Conservation (phyloP, 2,329 filamentous ascomycete species). For the Samsoniella hepiali region DNA sequence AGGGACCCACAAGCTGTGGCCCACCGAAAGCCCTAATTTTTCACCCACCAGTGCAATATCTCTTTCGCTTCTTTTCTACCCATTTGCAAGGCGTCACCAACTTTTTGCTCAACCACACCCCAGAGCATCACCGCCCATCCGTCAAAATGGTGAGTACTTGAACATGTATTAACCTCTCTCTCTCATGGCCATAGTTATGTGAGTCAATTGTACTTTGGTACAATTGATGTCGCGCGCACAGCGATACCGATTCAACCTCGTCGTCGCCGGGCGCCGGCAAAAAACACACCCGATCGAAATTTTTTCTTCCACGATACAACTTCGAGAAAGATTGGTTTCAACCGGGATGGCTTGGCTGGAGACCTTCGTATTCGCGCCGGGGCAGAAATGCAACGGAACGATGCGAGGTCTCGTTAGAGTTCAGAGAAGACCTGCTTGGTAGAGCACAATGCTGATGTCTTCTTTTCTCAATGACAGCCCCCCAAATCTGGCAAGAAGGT, state of each 20-base stretch:
- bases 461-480: constrained; percentile 99
- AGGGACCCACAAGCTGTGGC: constrained; percentile 22
- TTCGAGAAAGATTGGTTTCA: constrained; percentile 13
- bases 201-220: constrained; percentile 34
- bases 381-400: constrained; percentile 52
- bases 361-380: constrained; percentile 38
- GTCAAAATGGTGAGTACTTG: constrained; percentile 42
- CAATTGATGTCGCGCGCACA: constrained; percentile 30
- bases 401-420: constrained; percentile 77
- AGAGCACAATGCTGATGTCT: constrained; percentile 81
- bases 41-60: constrained; percentile 33
- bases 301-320: constrained; percentile 19
- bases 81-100: constrained; percentile 32
- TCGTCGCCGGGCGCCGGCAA: constrained; percentile 20
- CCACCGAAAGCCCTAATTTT: constrained; percentile 37
- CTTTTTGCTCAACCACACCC: constrained; percentile 25
- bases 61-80: constrained; percentile 28
- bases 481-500: constrained; percentile 97
- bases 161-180: constrained; percentile 29
- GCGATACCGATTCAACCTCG: constrained; percentile 27
- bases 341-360: constrained; percentile 62
- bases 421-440: constrained; percentile 73
- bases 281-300: constrained; percentile 33
- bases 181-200: constrained; percentile 39
- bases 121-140: constrained; percentile 34